phyloP scores from a whole-genome alignment of 306 rosid genomes.

The Heteromeles arbutifolia region DNA sequence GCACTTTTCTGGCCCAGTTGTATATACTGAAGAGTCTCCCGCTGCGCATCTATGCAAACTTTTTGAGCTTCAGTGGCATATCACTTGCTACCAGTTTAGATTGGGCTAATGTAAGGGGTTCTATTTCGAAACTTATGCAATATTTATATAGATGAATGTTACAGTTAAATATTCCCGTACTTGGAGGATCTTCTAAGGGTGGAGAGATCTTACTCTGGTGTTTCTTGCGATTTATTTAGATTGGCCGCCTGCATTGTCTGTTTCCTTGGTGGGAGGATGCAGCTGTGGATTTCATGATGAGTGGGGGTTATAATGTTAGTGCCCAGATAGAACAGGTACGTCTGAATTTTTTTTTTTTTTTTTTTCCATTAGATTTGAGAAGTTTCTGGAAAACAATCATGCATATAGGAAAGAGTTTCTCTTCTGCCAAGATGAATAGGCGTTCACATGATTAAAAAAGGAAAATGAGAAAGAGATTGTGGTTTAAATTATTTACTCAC shows the following conservation, averaged over 20 bases:
- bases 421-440: background rate
- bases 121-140: background rate
- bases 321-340: constrained; percentile 57
- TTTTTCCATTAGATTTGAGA: background rate
- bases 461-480: background rate
- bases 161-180: background rate
- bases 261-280: constrained; percentile 92
- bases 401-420: background rate
- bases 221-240: constrained; percentile 33
- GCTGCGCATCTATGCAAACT: constrained; percentile 55
- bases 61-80: constrained; percentile 41
- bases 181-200: constrained; percentile 12
- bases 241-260: constrained; percentile 80
- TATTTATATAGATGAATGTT: background rate
- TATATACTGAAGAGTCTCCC: constrained; percentile 69
- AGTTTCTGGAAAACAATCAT: background rate
- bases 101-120: constrained; percentile 65
- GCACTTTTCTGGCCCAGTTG: constrained; percentile 41
- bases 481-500: background rate
- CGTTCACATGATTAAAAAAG: background rate
- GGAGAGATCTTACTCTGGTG: constrained; percentile 3
- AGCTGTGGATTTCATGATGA: constrained; percentile 69
- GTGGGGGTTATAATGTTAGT: constrained; percentile 72
- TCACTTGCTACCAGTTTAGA: constrained; percentile 51
- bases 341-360: background rate